Evolutionary conservation across 2,329 filamentous ascomycete genomes (phyloP).

Genomic region (Cladosporium velox): DNA sequence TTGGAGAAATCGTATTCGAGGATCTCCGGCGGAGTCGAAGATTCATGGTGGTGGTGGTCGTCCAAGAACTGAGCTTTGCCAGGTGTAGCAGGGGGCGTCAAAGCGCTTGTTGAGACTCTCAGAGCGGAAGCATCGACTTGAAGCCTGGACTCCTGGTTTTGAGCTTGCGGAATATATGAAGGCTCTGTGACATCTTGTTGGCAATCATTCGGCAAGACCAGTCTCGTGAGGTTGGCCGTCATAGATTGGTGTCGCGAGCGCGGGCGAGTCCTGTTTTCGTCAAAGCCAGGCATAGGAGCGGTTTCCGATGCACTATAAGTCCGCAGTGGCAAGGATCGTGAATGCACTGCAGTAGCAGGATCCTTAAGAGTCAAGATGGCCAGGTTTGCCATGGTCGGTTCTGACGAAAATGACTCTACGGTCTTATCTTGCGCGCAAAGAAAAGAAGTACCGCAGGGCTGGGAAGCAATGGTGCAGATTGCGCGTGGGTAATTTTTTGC

Average conservation of each 20-base stretch:
- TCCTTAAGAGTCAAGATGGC: slow-evolving; percentile 10
- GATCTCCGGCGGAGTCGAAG: neutral
- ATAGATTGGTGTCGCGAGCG: slow-evolving; percentile 19
- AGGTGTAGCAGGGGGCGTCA: slow-evolving; percentile 16
- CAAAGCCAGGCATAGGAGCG: neutral
- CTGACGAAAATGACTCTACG: neutral
- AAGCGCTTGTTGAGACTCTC: neutral
- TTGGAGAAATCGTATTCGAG: slow-evolving; percentile 28
- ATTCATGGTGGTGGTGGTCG: neutral
- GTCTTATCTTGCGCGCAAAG: slow-evolving; percentile 10
- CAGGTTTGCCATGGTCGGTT: slow-evolving; percentile 14
- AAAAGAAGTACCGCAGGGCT: neutral
- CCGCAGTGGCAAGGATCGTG: slow-evolving; percentile 17
- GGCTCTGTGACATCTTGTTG: slow-evolving; percentile 92
- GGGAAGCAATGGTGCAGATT: neutral
- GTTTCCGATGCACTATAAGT: slow-evolving; percentile 17
- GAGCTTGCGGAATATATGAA: slow-evolving; percentile 58
- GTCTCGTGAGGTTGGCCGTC: slow-evolving; percentile 11
- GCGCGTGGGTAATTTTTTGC: neutral
- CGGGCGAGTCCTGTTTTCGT: slow-evolving; percentile 8
- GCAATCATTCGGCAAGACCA: slow-evolving; percentile 59
- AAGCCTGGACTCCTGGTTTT: neutral
- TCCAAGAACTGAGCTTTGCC: neutral
- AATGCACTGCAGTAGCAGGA: neutral
- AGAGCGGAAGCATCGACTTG: neutral